These are phyloP conservation scores for Silene latifolia DNA, from an alignment of 148 eudicot species.

Conservation along the genomic window DNA sequence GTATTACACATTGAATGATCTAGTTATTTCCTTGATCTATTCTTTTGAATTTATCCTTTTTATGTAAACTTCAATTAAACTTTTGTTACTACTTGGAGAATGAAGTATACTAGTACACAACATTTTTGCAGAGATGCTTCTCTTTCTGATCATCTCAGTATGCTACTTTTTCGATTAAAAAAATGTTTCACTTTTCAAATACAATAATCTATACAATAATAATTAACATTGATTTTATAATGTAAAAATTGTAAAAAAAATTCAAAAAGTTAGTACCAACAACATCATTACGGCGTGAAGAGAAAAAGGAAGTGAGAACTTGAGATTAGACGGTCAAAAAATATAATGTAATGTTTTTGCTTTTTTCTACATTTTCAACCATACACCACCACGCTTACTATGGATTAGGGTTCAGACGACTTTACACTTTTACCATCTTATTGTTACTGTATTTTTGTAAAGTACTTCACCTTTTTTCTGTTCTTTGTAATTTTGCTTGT, in stretches of 20 bases:
- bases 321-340: constrained; percentile 15
- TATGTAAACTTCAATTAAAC: neutral
- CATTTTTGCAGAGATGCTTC: constrained; percentile 27
- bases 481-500: neutral
- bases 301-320: constrained; percentile 22
- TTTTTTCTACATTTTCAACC: constrained; percentile 29
- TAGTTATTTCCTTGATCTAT: constrained; percentile 7
- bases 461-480: constrained; percentile 26
- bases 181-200: constrained; percentile 22
- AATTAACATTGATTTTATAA: neutral
- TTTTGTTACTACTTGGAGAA: constrained; percentile 6
- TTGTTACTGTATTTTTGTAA: constrained; percentile 1
- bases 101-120: neutral
- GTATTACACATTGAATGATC: constrained; percentile 4
- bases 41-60: neutral
- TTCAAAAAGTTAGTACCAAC: constrained; percentile 18
- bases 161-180: constrained; percentile 4
- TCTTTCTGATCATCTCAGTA: constrained; percentile 16
- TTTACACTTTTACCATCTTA: constrained; percentile 16
- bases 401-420: constrained; percentile 31
- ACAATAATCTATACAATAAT: neutral
- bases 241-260: neutral
- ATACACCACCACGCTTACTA: constrained; percentile 15
- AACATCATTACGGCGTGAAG: constrained; percentile 38
- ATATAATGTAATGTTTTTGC: neutral